Evolutionary conservation across 2,329 filamentous ascomycete species (phyloP).

Genomic region (Pyrenochaeta sp.): DNA sequence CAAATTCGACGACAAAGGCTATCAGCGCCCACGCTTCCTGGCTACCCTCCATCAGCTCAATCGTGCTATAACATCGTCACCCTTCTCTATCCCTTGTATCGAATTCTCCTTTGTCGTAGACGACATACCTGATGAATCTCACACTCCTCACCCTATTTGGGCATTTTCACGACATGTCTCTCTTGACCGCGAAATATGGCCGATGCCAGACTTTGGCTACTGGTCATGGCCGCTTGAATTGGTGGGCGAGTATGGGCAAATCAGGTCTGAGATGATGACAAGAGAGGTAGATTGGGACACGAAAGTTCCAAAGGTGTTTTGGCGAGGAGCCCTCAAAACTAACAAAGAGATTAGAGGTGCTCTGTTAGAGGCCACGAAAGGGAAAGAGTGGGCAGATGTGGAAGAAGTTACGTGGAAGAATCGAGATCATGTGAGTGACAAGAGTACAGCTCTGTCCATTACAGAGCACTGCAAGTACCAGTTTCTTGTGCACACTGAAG

Average conservation of each 20-base stretch:
- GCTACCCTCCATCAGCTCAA: no score
- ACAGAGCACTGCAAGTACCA: conserved; percentile 39
- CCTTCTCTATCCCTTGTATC: conserved; percentile 53
- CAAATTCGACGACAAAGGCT: conserved; percentile 16
- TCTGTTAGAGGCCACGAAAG: conserved; percentile 15
- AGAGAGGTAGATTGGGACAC: conserved; percentile 21
- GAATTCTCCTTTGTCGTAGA: conserved; percentile 61
- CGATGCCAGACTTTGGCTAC: conserved; percentile 37
- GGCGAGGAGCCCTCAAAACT: conserved; percentile 43
- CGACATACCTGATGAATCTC: conserved; percentile 17
- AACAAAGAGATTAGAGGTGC: conserved; percentile 24
- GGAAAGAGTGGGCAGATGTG: conserved; percentile 26
- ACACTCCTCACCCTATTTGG: conserved; percentile 22
- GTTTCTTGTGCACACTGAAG: conserved; percentile 59
- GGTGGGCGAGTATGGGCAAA: conserved; percentile 24
- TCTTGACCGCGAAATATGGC: conserved; percentile 22
- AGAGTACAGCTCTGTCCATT: conserved; percentile 20
- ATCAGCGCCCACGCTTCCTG: conserved; percentile 57
- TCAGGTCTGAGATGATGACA: conserved; percentile 14
- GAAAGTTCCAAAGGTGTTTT: conserved; percentile 28
- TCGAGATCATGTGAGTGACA: conserved; percentile 11
- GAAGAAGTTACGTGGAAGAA: conserved; percentile 23
- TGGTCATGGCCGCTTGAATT: conserved; percentile 28
- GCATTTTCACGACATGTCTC: conserved; percentile 18
- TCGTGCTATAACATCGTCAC: no score